Base-by-base conservation (phyloP, 208 protist genomes). In the Balamuthia mandrillaris region DNA sequence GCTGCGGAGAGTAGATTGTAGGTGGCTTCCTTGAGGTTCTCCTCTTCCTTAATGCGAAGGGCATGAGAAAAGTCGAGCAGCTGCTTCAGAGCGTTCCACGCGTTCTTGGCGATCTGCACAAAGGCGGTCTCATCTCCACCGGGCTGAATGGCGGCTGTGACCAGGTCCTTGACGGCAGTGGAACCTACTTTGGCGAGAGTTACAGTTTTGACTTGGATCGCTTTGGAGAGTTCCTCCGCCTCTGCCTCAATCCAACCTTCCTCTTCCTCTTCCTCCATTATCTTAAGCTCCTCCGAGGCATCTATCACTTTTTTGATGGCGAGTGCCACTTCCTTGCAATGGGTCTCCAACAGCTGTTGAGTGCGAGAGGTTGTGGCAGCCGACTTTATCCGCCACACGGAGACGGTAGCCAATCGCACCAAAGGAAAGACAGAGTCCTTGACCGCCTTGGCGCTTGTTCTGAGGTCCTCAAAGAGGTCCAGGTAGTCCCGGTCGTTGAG, bases 331-430 rank as follows among this genome's bases (percentile, higher is more conserved):
- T 74, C 51, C 39, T 74, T 74, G 41, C 65, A 74, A 42, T 74
- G 51, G 65, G 39, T 74, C 37, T 74, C 65, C 6, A 74, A 42
- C 37, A 52, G 65, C 21, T 42, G 41, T 14, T 74, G 65, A 35
- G 65, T 74, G 10, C 51, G 44, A 42, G 65, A 35, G n/a, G 65
- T 74, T 24, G 65, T 74, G 39, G 65, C 65, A 42, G 65, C 65
- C 9, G 65, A 74, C 41, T 74, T 74, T 35, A 42, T 74, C 31
- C 18, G 44, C 65, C 65, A 74, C 65, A 74, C 65, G 24, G 65
- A 74, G n/a, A 74, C 65, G 21, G 65, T 74, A 42, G 65, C 65
- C 65, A 74, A 74, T n/a, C 65, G 65, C 39, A 74, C 16, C 31
- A 74, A 29, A 35, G 51, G 39, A 35, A 74, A n/a, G 16, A 74